Evolutionary conservation across 805 yeast species (phyloP).

Genomic region (Ogataea methylovora): DNA sequence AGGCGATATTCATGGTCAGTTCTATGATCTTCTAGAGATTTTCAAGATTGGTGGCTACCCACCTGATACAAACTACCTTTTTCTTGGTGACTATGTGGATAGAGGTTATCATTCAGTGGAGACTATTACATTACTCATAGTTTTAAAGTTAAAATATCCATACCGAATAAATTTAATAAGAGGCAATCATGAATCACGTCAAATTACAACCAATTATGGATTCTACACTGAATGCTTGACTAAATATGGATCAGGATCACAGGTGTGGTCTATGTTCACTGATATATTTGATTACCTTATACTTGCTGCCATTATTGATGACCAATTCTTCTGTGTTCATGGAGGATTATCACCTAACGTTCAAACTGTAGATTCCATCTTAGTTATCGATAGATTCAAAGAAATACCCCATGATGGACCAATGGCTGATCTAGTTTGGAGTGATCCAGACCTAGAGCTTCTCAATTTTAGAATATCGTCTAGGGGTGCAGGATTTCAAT

Average conservation of each 20-base stretch:
- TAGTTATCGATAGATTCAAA: conserved; percentile 81
- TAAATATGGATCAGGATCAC: conserved; percentile 68
- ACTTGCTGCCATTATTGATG: conserved; percentile 82
- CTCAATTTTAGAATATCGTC: conserved; percentile 83
- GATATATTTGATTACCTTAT: conserved; percentile 90
- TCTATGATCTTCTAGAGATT: conserved; percentile 86
- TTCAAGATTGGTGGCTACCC: conserved; percentile 90
- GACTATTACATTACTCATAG: conserved; percentile 77
- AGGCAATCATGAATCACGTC: conserved; percentile 96
- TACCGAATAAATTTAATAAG: conserved; percentile 72
- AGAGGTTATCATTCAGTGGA: conserved; percentile 92
- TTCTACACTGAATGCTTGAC: conserved; percentile 91
- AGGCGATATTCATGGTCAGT: conserved; percentile 97
- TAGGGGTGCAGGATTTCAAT: conserved; percentile 96
- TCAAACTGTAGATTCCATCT: conserved; percentile 87
- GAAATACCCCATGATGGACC: conserved; percentile 99
- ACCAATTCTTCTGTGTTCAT: conserved; percentile 87
- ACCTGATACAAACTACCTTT: conserved; percentile 88
- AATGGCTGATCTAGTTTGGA: conserved; percentile 98
- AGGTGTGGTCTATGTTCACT: conserved; percentile 85
- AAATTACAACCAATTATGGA: conserved; percentile 95
- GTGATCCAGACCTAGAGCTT: conserved; percentile 86
- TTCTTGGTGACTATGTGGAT: conserved; percentile 94
- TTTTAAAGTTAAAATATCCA: conserved; percentile 84
- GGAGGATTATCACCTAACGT: conserved; percentile 96